Conservation (phyloP, 495 filamentous ascomycete species). For the Recurvomyces mirabilis region DNA sequence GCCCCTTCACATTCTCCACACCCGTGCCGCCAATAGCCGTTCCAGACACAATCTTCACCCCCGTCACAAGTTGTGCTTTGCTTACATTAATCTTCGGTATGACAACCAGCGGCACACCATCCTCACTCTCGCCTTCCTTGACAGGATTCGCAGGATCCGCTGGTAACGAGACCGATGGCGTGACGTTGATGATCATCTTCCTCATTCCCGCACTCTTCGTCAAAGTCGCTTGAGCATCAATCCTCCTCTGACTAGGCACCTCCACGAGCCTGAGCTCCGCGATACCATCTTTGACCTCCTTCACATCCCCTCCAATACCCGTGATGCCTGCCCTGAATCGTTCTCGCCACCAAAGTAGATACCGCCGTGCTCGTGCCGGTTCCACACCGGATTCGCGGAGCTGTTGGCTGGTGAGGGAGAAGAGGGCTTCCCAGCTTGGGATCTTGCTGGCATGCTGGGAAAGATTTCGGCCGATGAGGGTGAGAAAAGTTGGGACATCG, state of each 20-base stretch:
- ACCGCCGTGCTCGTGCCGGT: constrained; percentile 65
- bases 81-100: constrained; percentile 22
- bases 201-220: constrained; percentile 42
- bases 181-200: constrained; percentile 62
- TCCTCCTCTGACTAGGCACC: constrained; percentile 30
- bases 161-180: constrained; percentile 28
- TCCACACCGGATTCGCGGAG: constrained; percentile 77
- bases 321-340: constrained; percentile 63
- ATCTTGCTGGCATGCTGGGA: constrained; percentile 71
- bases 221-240: constrained; percentile 29
- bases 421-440: constrained; percentile 78
- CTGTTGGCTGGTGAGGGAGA: constrained; percentile 62
- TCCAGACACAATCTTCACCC: constrained; percentile 54
- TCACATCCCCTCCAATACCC: constrained; percentile 68
- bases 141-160: neutral
- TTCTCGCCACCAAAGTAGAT: constrained; percentile 78
- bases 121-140: constrained; percentile 24
- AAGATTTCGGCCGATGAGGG: constrained; percentile 78
- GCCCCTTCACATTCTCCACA: constrained; percentile 52
- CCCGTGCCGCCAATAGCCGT: constrained; percentile 60
- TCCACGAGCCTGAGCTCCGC: constrained; percentile 62
- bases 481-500: constrained; percentile 78
- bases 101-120: too few relatives aligned
- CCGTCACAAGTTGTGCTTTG: constrained; percentile 36
- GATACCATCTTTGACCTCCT: constrained; percentile 58